Conservation (phyloP, 2,329 filamentous ascomycete species). For the Verticillium zaregamsianum region DNA sequence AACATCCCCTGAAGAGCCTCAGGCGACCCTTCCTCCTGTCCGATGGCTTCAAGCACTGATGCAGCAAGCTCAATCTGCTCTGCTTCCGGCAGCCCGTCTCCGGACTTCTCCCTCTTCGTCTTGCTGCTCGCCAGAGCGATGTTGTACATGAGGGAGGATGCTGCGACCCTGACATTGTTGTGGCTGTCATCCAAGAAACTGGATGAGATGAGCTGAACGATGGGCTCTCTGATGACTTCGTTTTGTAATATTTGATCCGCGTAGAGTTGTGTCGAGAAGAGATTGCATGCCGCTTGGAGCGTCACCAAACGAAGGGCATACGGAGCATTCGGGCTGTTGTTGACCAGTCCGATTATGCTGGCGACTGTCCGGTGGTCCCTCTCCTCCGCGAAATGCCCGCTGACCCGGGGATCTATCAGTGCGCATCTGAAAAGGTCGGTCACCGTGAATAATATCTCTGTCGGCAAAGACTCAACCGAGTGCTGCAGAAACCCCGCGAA, state of each 20-base stretch:
- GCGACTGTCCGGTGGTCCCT: constrained; percentile 57
- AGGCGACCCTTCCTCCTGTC: constrained; percentile 52
- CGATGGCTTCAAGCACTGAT: constrained; percentile 70
- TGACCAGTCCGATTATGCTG: constrained; percentile 57
- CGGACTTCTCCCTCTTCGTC: constrained; percentile 51
- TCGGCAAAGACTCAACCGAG: constrained; percentile 51
- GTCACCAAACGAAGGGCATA: constrained; percentile 83
- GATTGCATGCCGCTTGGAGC: constrained; percentile 77
- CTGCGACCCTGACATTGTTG: constrained; percentile 71
- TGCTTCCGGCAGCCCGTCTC: constrained; percentile 58
- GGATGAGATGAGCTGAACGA: constrained; percentile 68
- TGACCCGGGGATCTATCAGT: constrained; percentile 72
- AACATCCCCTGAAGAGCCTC: constrained; percentile 77
- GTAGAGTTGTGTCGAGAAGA: constrained; percentile 74
- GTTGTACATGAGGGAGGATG: constrained; percentile 81
- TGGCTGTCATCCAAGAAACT: constrained; percentile 76
- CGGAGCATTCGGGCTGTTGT: constrained; percentile 54
- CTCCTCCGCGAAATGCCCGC: constrained; percentile 80
- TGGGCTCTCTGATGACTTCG: constrained; percentile 45
- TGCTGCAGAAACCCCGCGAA: constrained; percentile 60
- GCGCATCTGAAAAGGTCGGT: constrained; percentile 82
- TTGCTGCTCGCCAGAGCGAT: constrained; percentile 68
- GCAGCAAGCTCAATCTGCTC: constrained; percentile 80
- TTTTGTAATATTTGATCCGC: constrained; percentile 56
- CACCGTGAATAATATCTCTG: constrained; percentile 69